A percentile compares a stretch with the other conserved stretches of the same genome.
These are phyloP conservation scores for Botryosphaeria dothidea DNA, from an alignment of 2,329 filamentous ascomycete species.

Conservation along the genomic window DNA sequence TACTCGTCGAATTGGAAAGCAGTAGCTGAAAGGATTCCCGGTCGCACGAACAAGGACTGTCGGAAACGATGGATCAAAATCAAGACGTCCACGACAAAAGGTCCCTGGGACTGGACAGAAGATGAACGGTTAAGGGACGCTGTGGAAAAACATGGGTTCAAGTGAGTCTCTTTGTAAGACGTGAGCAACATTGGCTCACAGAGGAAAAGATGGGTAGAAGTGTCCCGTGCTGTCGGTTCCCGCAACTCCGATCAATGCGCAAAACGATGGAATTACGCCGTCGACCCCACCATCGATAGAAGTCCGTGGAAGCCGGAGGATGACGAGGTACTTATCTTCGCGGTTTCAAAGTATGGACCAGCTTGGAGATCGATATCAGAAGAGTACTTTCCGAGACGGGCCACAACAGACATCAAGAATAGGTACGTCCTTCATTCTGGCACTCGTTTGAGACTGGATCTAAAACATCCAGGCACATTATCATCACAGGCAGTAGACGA, in stretches of 20 bases:
- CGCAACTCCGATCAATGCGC: constrained; percentile 5
- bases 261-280: constrained; percentile 2
- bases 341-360: neutral
- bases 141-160: neutral
- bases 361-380: neutral
- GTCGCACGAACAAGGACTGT: constrained; percentile 22
- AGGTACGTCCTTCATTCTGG: neutral
- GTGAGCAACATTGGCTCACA: neutral
- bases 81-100: constrained; percentile 12
- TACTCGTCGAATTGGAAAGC: constrained; percentile 5
- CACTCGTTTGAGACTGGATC: too few species aligned
- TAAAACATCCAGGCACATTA: neutral
- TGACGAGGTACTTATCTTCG: neutral
- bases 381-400: neutral
- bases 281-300: neutral
- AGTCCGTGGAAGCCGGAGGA: neutral
- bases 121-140: neutral
- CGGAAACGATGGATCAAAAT: constrained; percentile 22
- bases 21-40: constrained; percentile 11
- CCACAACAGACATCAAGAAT: constrained; percentile 12
- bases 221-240: neutral
- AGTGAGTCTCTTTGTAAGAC: neutral
- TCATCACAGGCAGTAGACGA: neutral
- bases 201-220: neutral
- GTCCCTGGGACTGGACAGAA: constrained; percentile 13